Base-by-base conservation (phyloP, 176 grass and related monocot genomes). In the Aegilops longissima region DNA sequence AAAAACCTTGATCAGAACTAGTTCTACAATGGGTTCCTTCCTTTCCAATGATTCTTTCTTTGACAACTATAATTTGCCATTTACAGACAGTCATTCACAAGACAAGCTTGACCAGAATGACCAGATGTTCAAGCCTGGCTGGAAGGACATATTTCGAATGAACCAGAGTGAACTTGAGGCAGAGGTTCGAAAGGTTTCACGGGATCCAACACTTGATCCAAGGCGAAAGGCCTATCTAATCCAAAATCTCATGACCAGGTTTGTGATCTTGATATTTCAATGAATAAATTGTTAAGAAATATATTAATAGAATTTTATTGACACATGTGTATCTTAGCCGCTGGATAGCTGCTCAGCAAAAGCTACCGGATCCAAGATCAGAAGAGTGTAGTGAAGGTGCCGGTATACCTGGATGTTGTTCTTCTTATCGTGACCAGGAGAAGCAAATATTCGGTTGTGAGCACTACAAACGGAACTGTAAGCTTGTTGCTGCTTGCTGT, bases 181-280 rank as follows among this genome's bases (percentile, higher is more conserved):
- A 80, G 97, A 99, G 83, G 95, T 99, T 81, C 87, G 92, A 38
- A 99, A 99, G 89, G 97, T 99, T 89, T 99, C 94, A 66, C 89
- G 87, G 78, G 97, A 99, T 65, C 85, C 94, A 70, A 99, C 92
- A 52, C 97, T 99, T 79, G 97, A 99, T 74, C 97, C 97, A 80
- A 89, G 97, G n/a, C 76, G 94, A 49, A 99, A 99, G 87, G 97
- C 97, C 12, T 99, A 99, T 90, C 90, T 99, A 70, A 99, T 99
- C 66, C 97, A 99, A 91, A 97, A 97, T 79, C 92, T 99, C 31
- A 99, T 99, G 97, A 99, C 97, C 69, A 99, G 97, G 97, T 99
- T 87, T 82, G 68, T 5, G 24, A 54, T 73, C 25, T 78, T 18
- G 77, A 78, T 82, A 88, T 66, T 88, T 85, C 20, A 59, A 38